Base-by-base conservation (phyloP, 805 yeast species). In the Kregervanrija delftensis region DNA sequence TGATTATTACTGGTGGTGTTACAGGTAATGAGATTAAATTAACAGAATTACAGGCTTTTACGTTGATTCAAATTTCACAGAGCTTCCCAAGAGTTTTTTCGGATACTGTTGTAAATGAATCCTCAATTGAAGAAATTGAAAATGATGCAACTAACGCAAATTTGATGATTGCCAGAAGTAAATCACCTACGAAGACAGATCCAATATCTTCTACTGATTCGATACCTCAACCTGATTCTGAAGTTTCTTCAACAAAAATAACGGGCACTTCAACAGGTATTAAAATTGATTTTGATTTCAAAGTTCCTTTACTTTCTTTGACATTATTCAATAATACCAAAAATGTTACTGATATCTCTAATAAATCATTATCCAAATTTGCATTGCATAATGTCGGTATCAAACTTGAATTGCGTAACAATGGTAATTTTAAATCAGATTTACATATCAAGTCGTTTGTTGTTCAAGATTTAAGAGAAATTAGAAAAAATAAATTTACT, bases 1-100 rank as follows among this genome's bases (percentile, higher is more conserved):
- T 79, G 31, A 63, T 64, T 1, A 66, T 86, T 0, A 52, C 55
- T 0, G 90, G 95, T 16, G 64, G 68, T 12, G 70, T 86, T 52
- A 76, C 83, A 1, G 83, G 85, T 9, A 69, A 83, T 11, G 76
- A 78, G 37, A 68, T 86, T 51, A 69, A 74, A 30, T 61, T 88
- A 46, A 84, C 95, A 0, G 96, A 90, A 53, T 60, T 77, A 32
- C 97, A 90, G 59, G 65, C 83, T 30, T 65, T 69, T 12, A 80
- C 77, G 51, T 55, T 88, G 38, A 55, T 77, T 53, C 64, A 72
- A n/a, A 64, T 88, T 40, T 65, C 75, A 2, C 76, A 73, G 39
- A 71, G 79, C 8, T 60, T 88, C 1, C 69, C 83, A 0, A 62
- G 70, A 14, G 83, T 83, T 0, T 74, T 86, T 43, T 63, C 69